Base-by-base conservation (phyloP, 495 filamentous ascomycete genomes). In the Tuber magnatum region DNA sequence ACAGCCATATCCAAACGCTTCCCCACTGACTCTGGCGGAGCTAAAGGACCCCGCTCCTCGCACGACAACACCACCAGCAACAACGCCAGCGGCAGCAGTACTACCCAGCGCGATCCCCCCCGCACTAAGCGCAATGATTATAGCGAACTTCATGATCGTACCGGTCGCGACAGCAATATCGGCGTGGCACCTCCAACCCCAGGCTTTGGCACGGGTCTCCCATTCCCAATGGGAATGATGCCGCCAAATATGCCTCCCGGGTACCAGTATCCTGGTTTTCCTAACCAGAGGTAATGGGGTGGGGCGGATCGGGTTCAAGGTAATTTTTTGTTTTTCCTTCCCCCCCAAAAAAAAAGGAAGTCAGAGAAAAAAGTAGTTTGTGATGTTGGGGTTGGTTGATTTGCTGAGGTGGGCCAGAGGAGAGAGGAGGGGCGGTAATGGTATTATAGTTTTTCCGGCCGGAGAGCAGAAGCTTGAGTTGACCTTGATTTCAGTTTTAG, bases 1-100 rank as follows among this genome's bases (percentile, higher is more conserved):
- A n/a, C 41, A 83, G 81, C 81, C 35, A 83, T 83, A 40, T 82
- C 81, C 78, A 83, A 83, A 46, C 76, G 81, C 56, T 82, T 80
- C 74, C 81, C 81, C 32, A 82, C 81, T 35, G 81, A 82, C 71
- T 82, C 81, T 40, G 81, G 81, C 40, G 81, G 81, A 22, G 76
- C 81, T 28, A 82, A 82, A 71, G 81, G 81, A 32, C 81, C 81
- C 44, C 81, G 78, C 35, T 82, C 81, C 41, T 81, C 81, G 42
- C 78, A 82, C 69, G 81, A 82, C 72, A 46, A 71, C 56, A 48
- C 39, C 35, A 32, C 20, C 12, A 35, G 32, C 32, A 70, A 40
- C 69, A 70, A 24, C n/a, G 18, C 22, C 35, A n/a, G 42, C 28
- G 75, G 79, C 28, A 75, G 79, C 76, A 77, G 71, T 32, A 73